phyloP scores from a whole-genome alignment of 2,329 filamentous ascomycete species.

The Ramularia collo-cygni region DNA sequence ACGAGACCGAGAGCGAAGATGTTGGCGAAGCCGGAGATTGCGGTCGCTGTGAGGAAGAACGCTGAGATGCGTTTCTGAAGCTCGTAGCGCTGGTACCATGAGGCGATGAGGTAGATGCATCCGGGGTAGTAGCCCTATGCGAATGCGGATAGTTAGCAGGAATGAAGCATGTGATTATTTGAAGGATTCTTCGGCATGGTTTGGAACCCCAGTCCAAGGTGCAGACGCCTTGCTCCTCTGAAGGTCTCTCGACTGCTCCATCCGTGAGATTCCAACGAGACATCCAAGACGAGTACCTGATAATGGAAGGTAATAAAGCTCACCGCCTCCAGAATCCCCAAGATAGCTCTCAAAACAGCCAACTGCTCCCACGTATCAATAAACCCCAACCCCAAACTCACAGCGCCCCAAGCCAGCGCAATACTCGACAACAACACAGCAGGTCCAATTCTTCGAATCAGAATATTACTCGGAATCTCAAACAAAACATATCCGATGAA shows the following conservation, averaged over 20 bases:
- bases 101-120: constrained; percentile 11
- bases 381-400: constrained; percentile 45
- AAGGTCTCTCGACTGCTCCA: too few species aligned
- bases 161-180: too few species aligned
- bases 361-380: constrained; percentile 38
- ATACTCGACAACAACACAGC: constrained; percentile 39
- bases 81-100: constrained; percentile 14
- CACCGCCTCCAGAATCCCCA: constrained; percentile 7
- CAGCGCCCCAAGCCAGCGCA: constrained; percentile 33
- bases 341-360: constrained; percentile 3
- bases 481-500: constrained; percentile 33
- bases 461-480: constrained; percentile 33
- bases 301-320: not conserved
- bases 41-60: constrained; percentile 8
- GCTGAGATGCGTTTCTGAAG: constrained; percentile 10
- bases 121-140: constrained; percentile 20
- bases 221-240: too few species aligned
- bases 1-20: constrained; percentile 9
- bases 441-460: constrained; percentile 37
- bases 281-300: too few species aligned
- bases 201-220: too few species aligned
- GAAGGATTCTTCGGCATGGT: too few species aligned
- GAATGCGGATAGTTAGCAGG: too few species aligned
- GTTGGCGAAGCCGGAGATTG: constrained; percentile 10
- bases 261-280: too few species aligned